Base-by-base conservation (phyloP, 2,329 filamentous ascomycete genomes). In the Allantophomopsis lycopodina region DNA sequence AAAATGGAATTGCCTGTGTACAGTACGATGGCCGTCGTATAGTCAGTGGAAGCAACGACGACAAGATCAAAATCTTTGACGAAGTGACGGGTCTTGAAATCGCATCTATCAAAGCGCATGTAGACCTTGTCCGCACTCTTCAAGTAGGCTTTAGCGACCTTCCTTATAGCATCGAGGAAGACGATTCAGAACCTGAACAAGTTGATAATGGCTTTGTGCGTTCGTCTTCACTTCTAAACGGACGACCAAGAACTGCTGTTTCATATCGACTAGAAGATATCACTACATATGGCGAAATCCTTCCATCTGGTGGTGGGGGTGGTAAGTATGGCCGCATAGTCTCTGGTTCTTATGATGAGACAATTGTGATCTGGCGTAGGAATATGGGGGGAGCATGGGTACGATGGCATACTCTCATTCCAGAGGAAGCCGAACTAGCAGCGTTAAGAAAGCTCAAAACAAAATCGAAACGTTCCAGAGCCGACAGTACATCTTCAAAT, bases 1-100 rank as follows among this genome's bases (percentile, higher is more conserved):
- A 76, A 46, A 98, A 98, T 57, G 91, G 91, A 23, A 96, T 98
- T 50, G 91, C 91, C 2, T 98, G 91, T 57, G 88, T 98, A 13
- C 89, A 98, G 59, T 96, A 91, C 54, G 91, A 98, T 55, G 87
- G 86, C 17, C 78, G 85, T 38, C 76, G 91, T 15, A 93, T 98
- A 45, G 86, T 98, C 38, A 95, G 86, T 50, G 91, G 91, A 2
- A 95, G 88, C 58, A 95, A 87, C 50, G 91, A 98, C 58, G 87
- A 93, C 55, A 88, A 91, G 32, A 86, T 98, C 23, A 87, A 91
- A 49, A 91, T 98, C 15, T 98, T 94, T 56, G 91, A 96, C 55
- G 79, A 83, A 34, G 72, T 74, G 35, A 87, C 86, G 0, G 83
- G 83, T 4, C 79, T 91, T 10, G 88, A 96, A 58, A 86, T 96